Conservation (phyloP, 2,329 filamentous ascomycete genomes). For the Neocatenulostroma microsporum region DNA sequence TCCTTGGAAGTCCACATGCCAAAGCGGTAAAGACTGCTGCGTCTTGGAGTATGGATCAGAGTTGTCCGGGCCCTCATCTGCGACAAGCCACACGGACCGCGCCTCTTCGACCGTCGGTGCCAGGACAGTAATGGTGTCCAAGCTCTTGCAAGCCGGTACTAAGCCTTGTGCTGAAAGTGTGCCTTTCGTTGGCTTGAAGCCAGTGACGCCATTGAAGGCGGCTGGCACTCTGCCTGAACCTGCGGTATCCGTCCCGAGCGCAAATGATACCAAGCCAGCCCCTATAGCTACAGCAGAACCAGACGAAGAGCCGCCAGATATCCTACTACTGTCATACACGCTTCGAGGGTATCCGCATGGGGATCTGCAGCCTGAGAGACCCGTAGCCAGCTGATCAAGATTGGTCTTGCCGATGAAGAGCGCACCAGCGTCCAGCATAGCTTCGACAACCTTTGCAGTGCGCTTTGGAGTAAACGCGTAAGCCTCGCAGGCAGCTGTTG, state of each 20-base stretch:
- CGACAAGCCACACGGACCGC: slow-evolving; percentile 42
- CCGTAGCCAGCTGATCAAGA: slow-evolving; percentile 56
- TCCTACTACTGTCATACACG: slow-evolving; percentile 43
- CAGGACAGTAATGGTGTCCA: slow-evolving; percentile 53
- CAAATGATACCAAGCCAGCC: slow-evolving; percentile 47
- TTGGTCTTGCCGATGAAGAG: slow-evolving; percentile 55
- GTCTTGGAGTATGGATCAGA: slow-evolving; percentile 47
- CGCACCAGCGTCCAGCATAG: slow-evolving; percentile 45
- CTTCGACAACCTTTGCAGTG: slow-evolving; percentile 46
- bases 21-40: slow-evolving; percentile 26
- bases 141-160: slow-evolving; percentile 48
- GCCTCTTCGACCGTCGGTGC: slow-evolving; percentile 44
- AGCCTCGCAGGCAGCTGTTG: slow-evolving; percentile 46
- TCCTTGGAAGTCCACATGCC: slow-evolving; percentile 27
- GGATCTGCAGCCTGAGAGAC: slow-evolving; percentile 51
- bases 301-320: slow-evolving; percentile 51
- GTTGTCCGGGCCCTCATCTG: slow-evolving; percentile 40
- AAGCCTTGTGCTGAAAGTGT: slow-evolving; percentile 45
- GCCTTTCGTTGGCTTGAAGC: slow-evolving; percentile 44
- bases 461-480: slow-evolving; percentile 41
- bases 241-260: slow-evolving; percentile 51
- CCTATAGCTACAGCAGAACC: slow-evolving; percentile 50
- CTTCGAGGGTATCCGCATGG: slow-evolving; percentile 51
- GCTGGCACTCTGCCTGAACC: slow-evolving; percentile 48
- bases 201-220: slow-evolving; percentile 48